phyloP scores from a whole-genome alignment of 768 basidiomycete genomes.

The Zangia roseola region DNA sequence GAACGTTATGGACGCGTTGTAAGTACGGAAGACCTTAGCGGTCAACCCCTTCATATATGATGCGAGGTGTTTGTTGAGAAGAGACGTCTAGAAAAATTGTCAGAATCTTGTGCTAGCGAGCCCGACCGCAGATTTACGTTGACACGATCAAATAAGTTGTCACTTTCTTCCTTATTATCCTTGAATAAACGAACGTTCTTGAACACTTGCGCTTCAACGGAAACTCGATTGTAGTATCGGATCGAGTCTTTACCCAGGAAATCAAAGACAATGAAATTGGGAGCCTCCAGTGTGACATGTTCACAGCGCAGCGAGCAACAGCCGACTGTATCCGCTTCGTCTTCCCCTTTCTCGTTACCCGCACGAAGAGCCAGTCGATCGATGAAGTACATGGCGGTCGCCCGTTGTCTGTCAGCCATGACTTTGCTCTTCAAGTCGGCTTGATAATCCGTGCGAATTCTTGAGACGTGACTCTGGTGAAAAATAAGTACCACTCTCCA shows the following conservation, averaged over 20 bases:
- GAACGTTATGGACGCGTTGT: conserved; percentile 96
- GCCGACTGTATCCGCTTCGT: conserved; percentile 98
- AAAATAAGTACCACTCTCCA: conserved; percentile 4
- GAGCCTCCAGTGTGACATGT: conserved; percentile 89
- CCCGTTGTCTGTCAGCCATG: conserved; percentile 93
- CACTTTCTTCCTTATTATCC: conserved; percentile 82
- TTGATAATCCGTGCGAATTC: conserved; percentile 87
- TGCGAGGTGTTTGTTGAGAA: conserved; percentile 88
- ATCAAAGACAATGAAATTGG: conserved; percentile 89
- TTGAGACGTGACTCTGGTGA: conserved; percentile 80
- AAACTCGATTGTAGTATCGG: conserved; percentile 89
- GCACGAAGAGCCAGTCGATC: conserved; percentile 96
- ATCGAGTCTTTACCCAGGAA: conserved; percentile 99
- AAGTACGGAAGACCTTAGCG: conserved; percentile 99
- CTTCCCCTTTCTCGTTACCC: conserved; percentile 99
- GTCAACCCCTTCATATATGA: conserved; percentile 97
- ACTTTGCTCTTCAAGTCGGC: conserved; percentile 84
- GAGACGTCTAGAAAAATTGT: conserved; percentile 55
- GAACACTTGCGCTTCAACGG: conserved; percentile 90
- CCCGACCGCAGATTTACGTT: conserved; percentile 47
- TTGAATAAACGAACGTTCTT: conserved; percentile 99
- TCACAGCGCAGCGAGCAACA: conserved; percentile 97
- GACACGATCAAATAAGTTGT: conserved; percentile 93
- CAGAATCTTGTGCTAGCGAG: conserved; percentile 4
- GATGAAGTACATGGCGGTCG: conserved; percentile 99